These are phyloP conservation scores for Ceratocystis huliohia DNA, from an alignment of 2,329 filamentous ascomycete genomes.

Conservation along the genomic window DNA sequence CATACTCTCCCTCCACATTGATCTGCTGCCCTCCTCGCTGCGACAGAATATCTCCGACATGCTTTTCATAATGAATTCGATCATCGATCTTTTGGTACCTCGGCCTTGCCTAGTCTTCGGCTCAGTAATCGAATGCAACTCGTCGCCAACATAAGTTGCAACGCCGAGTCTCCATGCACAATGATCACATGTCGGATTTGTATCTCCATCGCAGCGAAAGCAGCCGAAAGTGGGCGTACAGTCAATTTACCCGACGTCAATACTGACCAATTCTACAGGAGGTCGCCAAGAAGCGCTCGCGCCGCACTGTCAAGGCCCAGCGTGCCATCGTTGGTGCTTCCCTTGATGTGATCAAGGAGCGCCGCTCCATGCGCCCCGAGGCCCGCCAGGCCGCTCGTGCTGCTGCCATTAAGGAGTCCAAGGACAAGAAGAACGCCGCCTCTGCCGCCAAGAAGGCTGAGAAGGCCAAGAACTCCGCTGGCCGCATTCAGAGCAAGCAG, in stretches of 20 bases:
- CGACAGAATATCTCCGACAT: not conserved
- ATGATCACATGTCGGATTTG: slow-evolving; percentile 1
- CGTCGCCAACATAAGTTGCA: not conserved
- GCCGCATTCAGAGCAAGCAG: slow-evolving; percentile 88
- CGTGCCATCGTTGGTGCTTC: slow-evolving; percentile 98
- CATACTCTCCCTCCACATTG: not conserved
- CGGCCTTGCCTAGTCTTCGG: not conserved
- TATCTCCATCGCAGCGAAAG: not conserved
- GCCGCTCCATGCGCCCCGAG: slow-evolving; percentile 86
- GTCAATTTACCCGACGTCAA: not conserved
- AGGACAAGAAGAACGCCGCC: slow-evolving; percentile 90
- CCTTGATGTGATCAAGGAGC: slow-evolving; percentile 99
- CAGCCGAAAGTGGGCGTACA: not conserved
- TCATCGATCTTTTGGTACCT: not conserved
- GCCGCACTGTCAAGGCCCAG: slow-evolving; percentile 96
- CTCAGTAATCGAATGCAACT: not conserved
- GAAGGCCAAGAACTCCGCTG: slow-evolving; percentile 91
- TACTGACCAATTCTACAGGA: slow-evolving; percentile 55
- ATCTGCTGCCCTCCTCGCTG: not conserved
- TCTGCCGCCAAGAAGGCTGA: slow-evolving; percentile 95
- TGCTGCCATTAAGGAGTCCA: slow-evolving; percentile 88
- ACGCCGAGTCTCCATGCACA: not conserved
- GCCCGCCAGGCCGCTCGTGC: slow-evolving; percentile 82
- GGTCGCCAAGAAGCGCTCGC: slow-evolving; percentile 98
- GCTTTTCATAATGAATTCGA: not conserved